Evolutionary conservation across 2,329 filamentous ascomycete genomes (phyloP).

Genomic region (Trichoderma oligosporum): DNA sequence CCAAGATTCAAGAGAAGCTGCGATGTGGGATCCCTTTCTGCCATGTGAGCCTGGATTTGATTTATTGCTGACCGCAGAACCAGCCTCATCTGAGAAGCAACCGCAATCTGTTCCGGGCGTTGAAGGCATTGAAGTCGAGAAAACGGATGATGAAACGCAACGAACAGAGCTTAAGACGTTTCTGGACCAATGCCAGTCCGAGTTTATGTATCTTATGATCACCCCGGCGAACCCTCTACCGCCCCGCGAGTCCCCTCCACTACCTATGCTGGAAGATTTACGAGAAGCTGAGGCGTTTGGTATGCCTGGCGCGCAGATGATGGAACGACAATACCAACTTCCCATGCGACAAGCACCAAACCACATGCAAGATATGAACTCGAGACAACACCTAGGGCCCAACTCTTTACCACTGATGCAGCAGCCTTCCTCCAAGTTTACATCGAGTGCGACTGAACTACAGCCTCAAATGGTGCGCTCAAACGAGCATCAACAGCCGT

Average conservation of each 20-base stretch:
- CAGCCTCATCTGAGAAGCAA: slow-evolving; percentile 38
- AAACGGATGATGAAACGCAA: slow-evolving; percentile 48
- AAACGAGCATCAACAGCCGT: slow-evolving; percentile 43
- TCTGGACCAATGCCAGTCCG: slow-evolving; percentile 61
- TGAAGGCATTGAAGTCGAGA: slow-evolving; percentile 46
- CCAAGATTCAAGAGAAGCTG: slow-evolving; percentile 55
- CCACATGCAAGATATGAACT: slow-evolving; percentile 51
- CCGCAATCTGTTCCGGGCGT: slow-evolving; percentile 41
- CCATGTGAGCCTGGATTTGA: not conserved
- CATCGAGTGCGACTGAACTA: slow-evolving; percentile 36
- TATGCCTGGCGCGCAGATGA: slow-evolving; percentile 41
- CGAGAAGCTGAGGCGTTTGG: slow-evolving; percentile 52
- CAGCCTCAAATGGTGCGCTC: slow-evolving; percentile 51
- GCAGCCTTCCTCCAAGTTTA: slow-evolving; percentile 37
- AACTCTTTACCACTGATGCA: slow-evolving; percentile 58
- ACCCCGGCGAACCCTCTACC: slow-evolving; percentile 63
- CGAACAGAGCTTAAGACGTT: slow-evolving; percentile 56
- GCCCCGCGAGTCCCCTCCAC: slow-evolving; percentile 58
- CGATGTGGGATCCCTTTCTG: slow-evolving; percentile 41
- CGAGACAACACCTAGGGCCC: slow-evolving; percentile 51
- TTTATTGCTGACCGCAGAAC: slow-evolving; percentile 21
- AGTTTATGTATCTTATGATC: slow-evolving; percentile 66
- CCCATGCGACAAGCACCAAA: slow-evolving; percentile 50
- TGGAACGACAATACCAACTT: slow-evolving; percentile 40
- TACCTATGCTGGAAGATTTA: slow-evolving; percentile 58